These are phyloP conservation scores for Sparassis latifolia DNA, from an alignment of 1,284 basidiomycete species.

Conservation along the genomic window DNA sequence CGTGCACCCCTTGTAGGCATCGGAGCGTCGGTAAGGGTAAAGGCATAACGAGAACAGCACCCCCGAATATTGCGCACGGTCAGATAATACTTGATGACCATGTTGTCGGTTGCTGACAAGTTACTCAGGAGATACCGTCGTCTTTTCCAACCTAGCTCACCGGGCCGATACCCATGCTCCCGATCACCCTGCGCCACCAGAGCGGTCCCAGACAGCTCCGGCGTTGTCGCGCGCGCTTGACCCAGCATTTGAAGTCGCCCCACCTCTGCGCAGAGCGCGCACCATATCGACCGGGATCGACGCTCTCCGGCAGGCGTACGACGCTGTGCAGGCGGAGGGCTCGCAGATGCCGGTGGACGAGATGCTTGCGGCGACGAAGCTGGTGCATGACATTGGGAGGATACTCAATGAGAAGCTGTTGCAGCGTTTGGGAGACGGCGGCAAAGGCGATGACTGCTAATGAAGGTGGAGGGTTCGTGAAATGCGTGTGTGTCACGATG, in stretches of 20 bases:
- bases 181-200: too few species aligned
- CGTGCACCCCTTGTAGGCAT: too few species aligned
- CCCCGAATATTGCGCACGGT: too few species aligned
- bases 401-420: constrained; percentile 12
- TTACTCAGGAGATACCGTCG: too few species aligned
- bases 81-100: too few species aligned
- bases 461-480: too few species aligned
- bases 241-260: not conserved
- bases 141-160: too few species aligned
- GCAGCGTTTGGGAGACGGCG: constrained; percentile 4
- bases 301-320: constrained; percentile 11
- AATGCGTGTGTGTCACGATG: too few species aligned
- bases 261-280: constrained; percentile 8
- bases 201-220: not conserved
- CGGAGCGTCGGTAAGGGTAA: too few species aligned
- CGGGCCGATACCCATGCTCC: too few species aligned
- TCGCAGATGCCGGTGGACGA: constrained; percentile 15
- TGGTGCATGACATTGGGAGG: constrained; percentile 10
- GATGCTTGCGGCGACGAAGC: constrained; percentile 10
- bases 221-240: not conserved
- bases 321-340: constrained; percentile 10
- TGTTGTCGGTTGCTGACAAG: too few species aligned
- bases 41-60: too few species aligned
- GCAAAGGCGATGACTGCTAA: not conserved
- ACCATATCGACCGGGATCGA: constrained; percentile 10